Percentiles rank a stretch among this genome's conserved stretches.
Evolutionary conservation across 345 rosid genomes (phyloP).

Genomic region (Cardamine resedifolia): DNA sequence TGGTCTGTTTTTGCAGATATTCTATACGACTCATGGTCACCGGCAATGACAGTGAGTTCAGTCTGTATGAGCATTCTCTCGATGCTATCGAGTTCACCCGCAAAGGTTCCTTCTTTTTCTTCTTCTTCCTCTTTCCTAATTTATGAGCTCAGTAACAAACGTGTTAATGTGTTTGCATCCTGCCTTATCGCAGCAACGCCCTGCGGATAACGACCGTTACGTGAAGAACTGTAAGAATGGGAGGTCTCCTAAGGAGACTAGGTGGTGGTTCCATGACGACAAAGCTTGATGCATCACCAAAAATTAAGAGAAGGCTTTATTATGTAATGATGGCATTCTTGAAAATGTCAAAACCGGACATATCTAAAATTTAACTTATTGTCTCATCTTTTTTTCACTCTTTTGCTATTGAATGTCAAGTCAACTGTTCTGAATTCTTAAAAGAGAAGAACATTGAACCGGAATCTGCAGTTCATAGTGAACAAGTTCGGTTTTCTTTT

Average conservation of each 20-base stretch:
- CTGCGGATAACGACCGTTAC: constrained; percentile 94
- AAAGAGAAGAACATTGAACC: not conserved
- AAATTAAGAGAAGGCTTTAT: not conserved
- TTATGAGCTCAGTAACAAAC: not conserved
- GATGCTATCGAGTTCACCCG: constrained; percentile 96
- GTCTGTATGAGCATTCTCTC: constrained; percentile 98
- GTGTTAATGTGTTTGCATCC: not conserved
- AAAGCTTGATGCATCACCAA: constrained; percentile 44
- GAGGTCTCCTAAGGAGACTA: constrained; percentile 94
- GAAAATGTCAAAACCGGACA: not conserved
- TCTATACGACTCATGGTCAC: constrained; percentile 98
- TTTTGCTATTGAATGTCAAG: not conserved
- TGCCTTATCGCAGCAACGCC: constrained; percentile 68
- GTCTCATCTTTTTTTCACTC: not conserved
- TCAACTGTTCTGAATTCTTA: not conserved
- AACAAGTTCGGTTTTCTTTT: not conserved
- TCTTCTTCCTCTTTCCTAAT: not conserved
- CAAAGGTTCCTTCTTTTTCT: constrained; percentile 52
- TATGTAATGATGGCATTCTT: not conserved
- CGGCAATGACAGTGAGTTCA: constrained; percentile 98
- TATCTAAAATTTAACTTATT: too few relatives aligned
- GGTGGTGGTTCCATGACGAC: constrained; percentile 99
- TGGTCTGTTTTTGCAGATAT: constrained; percentile 53
- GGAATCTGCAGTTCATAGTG: not conserved
- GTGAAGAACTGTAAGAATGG: constrained; percentile 96